Evolutionary conservation across 805 yeast genomes (phyloP).

Genomic region (Suhomyces faveliae): DNA sequence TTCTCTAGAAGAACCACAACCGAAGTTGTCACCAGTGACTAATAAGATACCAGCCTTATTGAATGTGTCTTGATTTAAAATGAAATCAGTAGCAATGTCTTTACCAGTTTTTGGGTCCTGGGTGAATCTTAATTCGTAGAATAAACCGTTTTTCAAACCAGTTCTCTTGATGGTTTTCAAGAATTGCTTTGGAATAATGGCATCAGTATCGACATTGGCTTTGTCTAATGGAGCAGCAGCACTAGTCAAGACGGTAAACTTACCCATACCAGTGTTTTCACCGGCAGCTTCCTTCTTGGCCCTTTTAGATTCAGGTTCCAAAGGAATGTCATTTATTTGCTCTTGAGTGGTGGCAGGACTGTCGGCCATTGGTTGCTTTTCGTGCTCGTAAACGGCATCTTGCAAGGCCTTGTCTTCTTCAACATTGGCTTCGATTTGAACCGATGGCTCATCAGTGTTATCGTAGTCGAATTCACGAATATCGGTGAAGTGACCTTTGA

Average conservation of each 20-base stretch:
- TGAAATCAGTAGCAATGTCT: constrained; percentile 83
- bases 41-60: constrained; percentile 76
- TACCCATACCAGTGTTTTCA: constrained; percentile 58
- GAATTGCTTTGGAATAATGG: constrained; percentile 97
- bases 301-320: constrained; percentile 28
- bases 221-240: constrained; percentile 91
- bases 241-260: constrained; percentile 74
- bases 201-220: constrained; percentile 97
- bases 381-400: constrained; percentile 69
- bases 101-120: constrained; percentile 66
- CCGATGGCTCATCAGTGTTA: constrained; percentile 57
- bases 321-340: constrained; percentile 62
- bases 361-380: constrained; percentile 59
- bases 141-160: constrained; percentile 83
- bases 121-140: constrained; percentile 81
- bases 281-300: constrained; percentile 10
- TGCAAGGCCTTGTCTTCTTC: constrained; percentile 57
- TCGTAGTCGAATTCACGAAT: constrained; percentile 76
- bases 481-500: constrained; percentile 86
- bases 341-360: constrained; percentile 52
- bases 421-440: constrained; percentile 44
- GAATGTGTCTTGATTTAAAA: constrained; percentile 83
- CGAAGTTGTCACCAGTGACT: constrained; percentile 95
- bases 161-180: constrained; percentile 97
- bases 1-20: constrained; percentile 98